Conservation (phyloP, 2,329 filamentous ascomycete genomes). For the Huntiella abstrusa region DNA sequence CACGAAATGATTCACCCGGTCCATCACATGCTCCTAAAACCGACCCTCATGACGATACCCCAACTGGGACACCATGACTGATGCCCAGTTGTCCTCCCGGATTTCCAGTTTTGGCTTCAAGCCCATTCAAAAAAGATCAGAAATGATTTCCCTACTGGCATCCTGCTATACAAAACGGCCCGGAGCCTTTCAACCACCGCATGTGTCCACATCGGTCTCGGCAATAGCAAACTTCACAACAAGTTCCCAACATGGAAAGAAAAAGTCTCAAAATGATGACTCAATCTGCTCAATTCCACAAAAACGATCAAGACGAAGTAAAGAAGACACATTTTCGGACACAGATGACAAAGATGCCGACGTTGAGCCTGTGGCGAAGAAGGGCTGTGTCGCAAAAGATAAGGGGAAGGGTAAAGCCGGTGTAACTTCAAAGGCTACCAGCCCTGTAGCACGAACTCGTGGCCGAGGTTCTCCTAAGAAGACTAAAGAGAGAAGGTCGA, state of each 20-base stretch:
- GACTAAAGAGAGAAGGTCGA: background rate
- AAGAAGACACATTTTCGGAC: background rate
- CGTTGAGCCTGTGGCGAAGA: too few relatives aligned
- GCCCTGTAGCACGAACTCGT: conserved; percentile 12
- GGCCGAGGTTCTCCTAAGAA: conserved; percentile 17
- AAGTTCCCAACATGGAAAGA: background rate
- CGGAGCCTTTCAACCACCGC: background rate
- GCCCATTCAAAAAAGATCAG: conserved; percentile 43
- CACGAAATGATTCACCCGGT: too few relatives aligned
- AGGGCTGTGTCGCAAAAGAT: too few relatives aligned
- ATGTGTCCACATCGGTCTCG: background rate
- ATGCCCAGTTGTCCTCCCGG: conserved; percentile 41
- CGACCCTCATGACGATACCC: too few relatives aligned
- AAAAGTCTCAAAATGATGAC: background rate
- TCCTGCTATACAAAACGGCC: conserved; percentile 47
- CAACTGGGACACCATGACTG: conserved; percentile 28
- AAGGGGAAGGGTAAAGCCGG: too few relatives aligned
- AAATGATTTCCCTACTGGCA: conserved; percentile 51
- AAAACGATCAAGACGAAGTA: background rate
- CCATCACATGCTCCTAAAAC: too few relatives aligned
- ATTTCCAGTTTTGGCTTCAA: conserved; percentile 54
- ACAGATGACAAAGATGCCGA: background rate
- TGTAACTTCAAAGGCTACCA: background rate
- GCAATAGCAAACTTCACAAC: conserved; percentile 4
- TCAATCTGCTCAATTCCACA: background rate